phyloP scores from a whole-genome alignment of 768 basidiomycete species.

The Cystofilobasidium bisporidii region DNA sequence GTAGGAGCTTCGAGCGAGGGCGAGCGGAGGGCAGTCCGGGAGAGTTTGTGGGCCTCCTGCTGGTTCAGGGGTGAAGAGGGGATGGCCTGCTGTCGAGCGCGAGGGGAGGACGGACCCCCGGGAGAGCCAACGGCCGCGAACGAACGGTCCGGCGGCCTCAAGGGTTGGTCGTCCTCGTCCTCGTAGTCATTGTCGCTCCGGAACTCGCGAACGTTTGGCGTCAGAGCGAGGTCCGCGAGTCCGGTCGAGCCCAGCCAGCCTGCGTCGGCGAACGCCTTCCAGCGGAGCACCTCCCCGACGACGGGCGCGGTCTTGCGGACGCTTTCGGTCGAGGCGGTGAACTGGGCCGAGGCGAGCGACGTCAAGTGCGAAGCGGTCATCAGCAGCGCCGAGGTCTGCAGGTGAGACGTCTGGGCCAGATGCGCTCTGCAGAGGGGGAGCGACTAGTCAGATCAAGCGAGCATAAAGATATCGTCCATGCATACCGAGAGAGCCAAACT shows the following conservation, averaged over 20 bases:
- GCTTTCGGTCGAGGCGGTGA: not conserved
- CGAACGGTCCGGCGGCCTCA: not conserved
- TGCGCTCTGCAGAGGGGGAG: not conserved
- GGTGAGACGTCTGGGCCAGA: not conserved
- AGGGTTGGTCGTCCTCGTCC: not conserved
- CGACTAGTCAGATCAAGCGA: not conserved
- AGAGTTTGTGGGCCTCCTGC: not conserved
- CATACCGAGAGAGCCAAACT: not conserved
- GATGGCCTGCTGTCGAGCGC: not conserved
- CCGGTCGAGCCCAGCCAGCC: not conserved
- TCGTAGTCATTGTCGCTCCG: too few relatives aligned
- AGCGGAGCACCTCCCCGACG: not conserved
- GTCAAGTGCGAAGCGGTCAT: not conserved
- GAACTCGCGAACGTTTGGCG: not conserved
- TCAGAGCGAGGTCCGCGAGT: not conserved
- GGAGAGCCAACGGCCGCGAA: not conserved
- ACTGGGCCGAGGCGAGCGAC: not conserved
- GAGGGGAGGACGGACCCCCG: not conserved
- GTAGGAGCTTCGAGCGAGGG: not conserved
- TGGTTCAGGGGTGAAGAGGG: not conserved
- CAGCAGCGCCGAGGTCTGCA: not conserved
- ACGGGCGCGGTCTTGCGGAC: not conserved
- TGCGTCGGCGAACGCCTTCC: not conserved
- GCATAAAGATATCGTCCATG: too few relatives aligned
- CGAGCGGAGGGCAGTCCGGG: not conserved